Conservation (phyloP, 2,329 filamentous ascomycete genomes). For the Diaporthe sp. region DNA sequence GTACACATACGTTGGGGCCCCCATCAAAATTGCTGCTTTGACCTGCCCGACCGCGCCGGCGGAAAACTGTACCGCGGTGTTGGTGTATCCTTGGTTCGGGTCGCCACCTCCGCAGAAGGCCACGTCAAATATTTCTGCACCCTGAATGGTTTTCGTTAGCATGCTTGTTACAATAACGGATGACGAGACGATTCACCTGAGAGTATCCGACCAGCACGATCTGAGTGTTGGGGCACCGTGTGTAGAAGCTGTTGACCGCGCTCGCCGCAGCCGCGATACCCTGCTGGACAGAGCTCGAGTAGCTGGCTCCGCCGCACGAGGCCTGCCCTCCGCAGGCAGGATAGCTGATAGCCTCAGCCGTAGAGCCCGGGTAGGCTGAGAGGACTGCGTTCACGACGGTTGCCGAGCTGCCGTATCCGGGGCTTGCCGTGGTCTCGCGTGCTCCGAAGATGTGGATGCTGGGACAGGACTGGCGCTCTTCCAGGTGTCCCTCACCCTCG, state of each 20-base stretch:
- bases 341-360: constrained; percentile 68
- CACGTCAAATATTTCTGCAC: constrained; percentile 75
- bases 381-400: constrained; percentile 66
- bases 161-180: background rate
- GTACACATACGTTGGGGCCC: constrained; percentile 69
- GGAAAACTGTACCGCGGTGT: constrained; percentile 58
- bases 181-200: constrained; percentile 57
- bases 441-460: constrained; percentile 62
- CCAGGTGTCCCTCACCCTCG: constrained; percentile 66
- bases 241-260: constrained; percentile 71
- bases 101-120: constrained; percentile 73
- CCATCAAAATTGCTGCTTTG: constrained; percentile 76
- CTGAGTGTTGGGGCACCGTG: constrained; percentile 68
- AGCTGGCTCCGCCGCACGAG: constrained; percentile 70
- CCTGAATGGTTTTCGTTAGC: constrained; percentile 53
- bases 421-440: constrained; percentile 62
- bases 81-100: constrained; percentile 58
- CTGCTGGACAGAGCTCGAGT: constrained; percentile 69
- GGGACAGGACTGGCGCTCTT: constrained; percentile 65
- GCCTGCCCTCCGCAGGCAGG: constrained; percentile 75
- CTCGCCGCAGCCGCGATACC: constrained; percentile 71
- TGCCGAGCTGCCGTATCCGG: constrained; percentile 66
- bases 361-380: constrained; percentile 63
- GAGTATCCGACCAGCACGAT: constrained; percentile 75
- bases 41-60: constrained; percentile 66